These are phyloP conservation scores for Quercus parvula DNA, from an alignment of 306 rosid genomes.

Conservation along the genomic window DNA sequence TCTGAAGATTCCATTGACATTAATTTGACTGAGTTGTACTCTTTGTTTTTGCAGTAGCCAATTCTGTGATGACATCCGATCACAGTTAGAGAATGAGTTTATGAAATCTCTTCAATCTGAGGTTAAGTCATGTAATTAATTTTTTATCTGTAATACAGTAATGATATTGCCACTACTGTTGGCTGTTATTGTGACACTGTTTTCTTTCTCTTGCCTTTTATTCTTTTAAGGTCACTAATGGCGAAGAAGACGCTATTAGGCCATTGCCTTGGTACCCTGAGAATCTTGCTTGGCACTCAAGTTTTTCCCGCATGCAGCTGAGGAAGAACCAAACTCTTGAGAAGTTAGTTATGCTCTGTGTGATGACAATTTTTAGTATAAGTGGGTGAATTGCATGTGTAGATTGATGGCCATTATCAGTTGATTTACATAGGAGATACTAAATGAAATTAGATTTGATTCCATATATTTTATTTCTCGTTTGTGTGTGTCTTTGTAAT, in stretches of 20 bases:
- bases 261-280: slow-evolving; percentile 94
- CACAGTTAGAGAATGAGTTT: slow-evolving; percentile 77
- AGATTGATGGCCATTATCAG: not conserved
- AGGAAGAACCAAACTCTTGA: slow-evolving; percentile 92
- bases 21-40: slow-evolving; percentile 12
- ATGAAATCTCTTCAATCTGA: slow-evolving; percentile 69
- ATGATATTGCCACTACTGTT: not conserved
- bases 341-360: slow-evolving; percentile 48
- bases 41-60: slow-evolving; percentile 66
- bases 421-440: not conserved
- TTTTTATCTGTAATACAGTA: not conserved
- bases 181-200: not conserved
- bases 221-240: slow-evolving; percentile 55
- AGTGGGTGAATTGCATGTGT: not conserved
- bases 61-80: slow-evolving; percentile 68
- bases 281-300: slow-evolving; percentile 95
- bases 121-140: slow-evolving; percentile 30
- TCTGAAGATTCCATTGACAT: not conserved
- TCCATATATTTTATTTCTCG: not conserved
- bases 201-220: slow-evolving; percentile 3
- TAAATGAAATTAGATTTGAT: not conserved
- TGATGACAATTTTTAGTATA: slow-evolving; percentile 4
- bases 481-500: not conserved
- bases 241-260: slow-evolving; percentile 74
- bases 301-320: slow-evolving; percentile 93